Evolutionary conservation across 805 yeast species (phyloP), one percentile per base, ranked within the genome.

Genomic region (Candida railenensis): DNA sequence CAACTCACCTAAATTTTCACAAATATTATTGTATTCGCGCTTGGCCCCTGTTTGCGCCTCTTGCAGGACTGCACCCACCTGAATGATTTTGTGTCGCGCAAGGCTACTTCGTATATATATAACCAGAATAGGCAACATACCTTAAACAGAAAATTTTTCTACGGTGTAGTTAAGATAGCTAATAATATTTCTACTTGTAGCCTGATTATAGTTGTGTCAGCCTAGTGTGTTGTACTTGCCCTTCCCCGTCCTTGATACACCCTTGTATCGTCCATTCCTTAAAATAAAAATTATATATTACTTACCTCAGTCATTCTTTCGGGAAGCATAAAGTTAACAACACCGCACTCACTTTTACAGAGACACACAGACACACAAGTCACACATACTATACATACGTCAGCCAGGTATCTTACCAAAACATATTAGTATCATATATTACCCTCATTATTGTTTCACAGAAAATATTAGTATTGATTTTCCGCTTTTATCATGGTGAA

Each of bases 401-500:
- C n/a, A n/a, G n/a, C n/a, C n/a, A n/a, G n/a, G n/a, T n/a, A n/a
- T n/a, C n/a, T n/a, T n/a, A n/a, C n/a, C n/a, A n/a, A n/a, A n/a
- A n/a, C n/a, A n/a, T n/a, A n/a, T n/a, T n/a, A n/a, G n/a, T n/a
- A n/a, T n/a, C n/a, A n/a, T n/a, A n/a, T n/a, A n/a, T n/a, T n/a
- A n/a, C n/a, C 30, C 11, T 25, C 11, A 25, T 25, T 11, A 25
- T 25, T 25, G 30, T 25, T 25, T 25, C 30, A n/a, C n/a, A n/a
- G n/a, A n/a, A n/a, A n/a, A n/a, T n/a, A n/a, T n/a, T n/a, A n/a
- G n/a, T n/a, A n/a, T n/a, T n/a, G n/a, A n/a, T n/a, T n/a, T n/a
- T n/a, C n/a, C n/a, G n/a, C n/a, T n/a, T 25, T 25, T 25, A 16
- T 14, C 34, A 51, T 48, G 49, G 50, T 57, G 33, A 61, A 65